phyloP scores from a whole-genome alignment of 2,329 filamentous ascomycete genomes.

The Aurifilum marmelostoma region DNA sequence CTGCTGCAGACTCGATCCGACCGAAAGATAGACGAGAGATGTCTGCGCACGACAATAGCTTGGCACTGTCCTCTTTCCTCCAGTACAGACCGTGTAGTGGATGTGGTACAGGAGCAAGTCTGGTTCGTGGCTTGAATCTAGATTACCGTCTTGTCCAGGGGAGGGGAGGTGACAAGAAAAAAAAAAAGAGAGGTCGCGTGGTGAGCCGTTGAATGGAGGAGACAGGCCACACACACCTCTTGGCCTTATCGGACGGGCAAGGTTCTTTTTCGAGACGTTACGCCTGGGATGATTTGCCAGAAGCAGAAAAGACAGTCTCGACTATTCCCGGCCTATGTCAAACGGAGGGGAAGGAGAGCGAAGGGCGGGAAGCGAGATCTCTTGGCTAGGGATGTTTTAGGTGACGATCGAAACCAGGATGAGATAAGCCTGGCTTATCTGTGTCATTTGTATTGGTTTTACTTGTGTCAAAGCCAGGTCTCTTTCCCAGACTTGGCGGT shows the following conservation, averaged over 20 bases:
- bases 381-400: conserved; percentile 39
- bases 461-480: conserved; percentile 25
- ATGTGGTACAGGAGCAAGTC: background rate
- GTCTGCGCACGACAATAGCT: background rate
- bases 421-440: conserved; percentile 62
- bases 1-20: background rate
- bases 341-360: conserved; percentile 5
- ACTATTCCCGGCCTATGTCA: background rate
- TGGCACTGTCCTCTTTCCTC: conserved; percentile 6
- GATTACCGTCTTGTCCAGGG: background rate
- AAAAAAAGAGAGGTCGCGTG: background rate
- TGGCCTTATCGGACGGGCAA: conserved; percentile 19
- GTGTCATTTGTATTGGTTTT: conserved; percentile 52
- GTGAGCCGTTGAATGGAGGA: background rate
- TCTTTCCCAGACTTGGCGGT: conserved; percentile 11
- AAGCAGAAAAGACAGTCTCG: conserved; percentile 8
- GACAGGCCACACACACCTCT: background rate
- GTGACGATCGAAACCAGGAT: conserved; percentile 57
- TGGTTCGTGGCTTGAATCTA: conserved; percentile 2
- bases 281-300: conserved; percentile 3
- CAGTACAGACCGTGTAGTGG: background rate
- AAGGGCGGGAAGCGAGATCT: conserved; percentile 18
- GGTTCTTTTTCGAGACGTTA: conserved; percentile 3
- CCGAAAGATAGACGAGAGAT: background rate
- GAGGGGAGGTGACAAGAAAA: background rate